These are phyloP conservation scores for Posidonia australis DNA, from an alignment of 106 monocot species.

Conservation along the genomic window DNA sequence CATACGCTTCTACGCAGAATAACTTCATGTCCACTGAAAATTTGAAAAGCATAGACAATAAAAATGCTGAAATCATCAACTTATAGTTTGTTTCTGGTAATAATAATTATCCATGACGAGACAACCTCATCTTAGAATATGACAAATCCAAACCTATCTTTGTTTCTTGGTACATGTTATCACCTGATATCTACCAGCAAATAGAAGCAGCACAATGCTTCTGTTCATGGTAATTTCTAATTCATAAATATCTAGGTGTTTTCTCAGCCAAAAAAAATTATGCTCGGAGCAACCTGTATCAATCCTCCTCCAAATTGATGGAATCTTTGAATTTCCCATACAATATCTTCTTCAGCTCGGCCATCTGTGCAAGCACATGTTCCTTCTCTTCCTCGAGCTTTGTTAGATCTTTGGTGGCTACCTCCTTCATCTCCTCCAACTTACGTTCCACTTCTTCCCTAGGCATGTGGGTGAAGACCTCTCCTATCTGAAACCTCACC, in stretches of 20 bases:
- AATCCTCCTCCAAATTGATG: slow-evolving; percentile 31
- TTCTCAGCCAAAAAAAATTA: neutral
- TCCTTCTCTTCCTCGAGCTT: slow-evolving; percentile 24
- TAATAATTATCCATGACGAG: too few species aligned
- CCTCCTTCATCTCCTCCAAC: slow-evolving; percentile 24
- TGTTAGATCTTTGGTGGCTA: slow-evolving; percentile 7
- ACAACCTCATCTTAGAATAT: too few species aligned
- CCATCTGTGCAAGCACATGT: slow-evolving; percentile 11
- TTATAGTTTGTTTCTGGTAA: too few species aligned
- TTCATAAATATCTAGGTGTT: neutral
- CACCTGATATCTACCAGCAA: neutral
- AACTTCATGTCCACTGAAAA: too few species aligned
- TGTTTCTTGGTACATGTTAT: too few species aligned
- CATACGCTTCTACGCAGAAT: too few species aligned
- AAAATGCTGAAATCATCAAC: too few species aligned
- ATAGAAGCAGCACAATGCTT: neutral
- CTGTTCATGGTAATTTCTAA: neutral
- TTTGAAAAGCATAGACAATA: too few species aligned
- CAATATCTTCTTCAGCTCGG: slow-evolving; percentile 24
- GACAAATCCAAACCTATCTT: too few species aligned
- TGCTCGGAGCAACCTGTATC: neutral
- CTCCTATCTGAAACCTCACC: slow-evolving; percentile 29
- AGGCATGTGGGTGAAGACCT: slow-evolving; percentile 25
- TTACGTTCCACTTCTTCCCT: slow-evolving; percentile 22
- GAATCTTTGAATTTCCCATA: slow-evolving; percentile 33